Evolutionary conservation across 306 rosid genomes (phyloP), one percentile per base, ranked within the genome.

Genomic region (Vigna trinervia): DNA sequence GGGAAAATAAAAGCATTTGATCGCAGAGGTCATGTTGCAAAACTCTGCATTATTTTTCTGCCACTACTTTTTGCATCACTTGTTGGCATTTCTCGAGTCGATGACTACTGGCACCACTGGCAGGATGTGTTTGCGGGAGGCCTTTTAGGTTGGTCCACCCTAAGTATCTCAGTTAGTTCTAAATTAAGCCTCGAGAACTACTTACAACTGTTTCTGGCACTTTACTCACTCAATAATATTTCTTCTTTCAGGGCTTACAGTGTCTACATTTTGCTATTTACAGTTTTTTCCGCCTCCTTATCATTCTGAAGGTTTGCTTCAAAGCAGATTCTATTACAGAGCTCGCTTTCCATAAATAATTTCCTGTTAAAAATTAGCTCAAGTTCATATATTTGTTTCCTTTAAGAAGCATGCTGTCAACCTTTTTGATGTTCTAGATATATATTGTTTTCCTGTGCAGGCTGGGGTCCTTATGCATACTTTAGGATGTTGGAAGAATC

Each of bases 51-150:
- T 61, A 85, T 87, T 73, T 80, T 93, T 61, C 76, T 88, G 17
- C 98, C 98, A 39, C 80, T 93, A 78, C 93, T 93, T n/a, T 4
- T 83, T 67, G 98, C 97, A 36, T 79, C 96, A 36, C 98, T 93
- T n/a, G 97, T 93, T 17, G 98, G 86, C 46, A 51, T 93, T 79
- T 93, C 98, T 74, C 86, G 89, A 67, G 88, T 93, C 39, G 97
- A 93, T 78, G 98, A 93, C 83, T 93, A 93, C 73, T 90, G 98
- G 98, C 98, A 93, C 84, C 98, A 93, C 77, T 93, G 98, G 97
- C 85, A 88, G 77, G 98, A 93, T 11, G 98, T 93, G 72, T 88
- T 93, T 84, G 95, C 90, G 2, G 98, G 98, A 86, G 93, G 92
- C 20, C 88, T 93, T 59, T 58, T 91, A 56, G 98, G 98, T 93